Conservation (phyloP, 1,284 basidiomycete species). For the Phellinidium pouzarii region DNA sequence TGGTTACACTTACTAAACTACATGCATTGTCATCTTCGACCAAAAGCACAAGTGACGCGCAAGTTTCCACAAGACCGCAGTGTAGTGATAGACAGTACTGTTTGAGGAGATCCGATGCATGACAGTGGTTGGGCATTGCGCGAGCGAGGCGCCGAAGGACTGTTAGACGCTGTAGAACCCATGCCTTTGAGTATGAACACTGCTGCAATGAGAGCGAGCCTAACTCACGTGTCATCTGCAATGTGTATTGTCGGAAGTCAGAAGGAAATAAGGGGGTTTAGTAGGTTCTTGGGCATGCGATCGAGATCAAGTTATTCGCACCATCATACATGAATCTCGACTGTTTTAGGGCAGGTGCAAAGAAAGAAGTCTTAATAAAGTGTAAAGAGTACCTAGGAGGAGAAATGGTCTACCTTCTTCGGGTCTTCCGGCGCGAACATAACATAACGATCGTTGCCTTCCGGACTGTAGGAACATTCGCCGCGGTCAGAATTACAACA, state of each 20-base stretch:
- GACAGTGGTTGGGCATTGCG: neutral
- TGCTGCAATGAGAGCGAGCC: neutral
- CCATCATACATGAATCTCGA: constrained; percentile 76
- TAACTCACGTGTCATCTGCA: constrained; percentile 23
- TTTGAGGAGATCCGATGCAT: neutral
- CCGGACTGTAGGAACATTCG: constrained; percentile 42
- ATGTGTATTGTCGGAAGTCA: neutral
- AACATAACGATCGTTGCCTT: constrained; percentile 77
- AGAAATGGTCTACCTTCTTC: constrained; percentile 57
- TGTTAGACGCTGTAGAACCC: neutral
- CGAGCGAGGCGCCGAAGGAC: neutral
- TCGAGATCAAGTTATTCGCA: constrained; percentile 25
- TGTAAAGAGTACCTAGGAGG: neutral
- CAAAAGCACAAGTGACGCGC: too few relatives aligned
- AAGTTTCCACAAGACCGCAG: too few relatives aligned
- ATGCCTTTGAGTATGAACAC: neutral
- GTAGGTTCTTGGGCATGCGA: neutral
- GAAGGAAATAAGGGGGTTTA: neutral
- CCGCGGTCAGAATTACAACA: neutral
- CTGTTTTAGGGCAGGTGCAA: constrained; percentile 29
- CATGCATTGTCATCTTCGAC: too few relatives aligned
- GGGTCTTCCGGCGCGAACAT: constrained; percentile 74
- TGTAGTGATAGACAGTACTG: neutral
- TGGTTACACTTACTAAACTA: too few relatives aligned
- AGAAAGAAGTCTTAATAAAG: neutral